Conservation (phyloP, 345 rosid genomes). For the Cochlearia excelsa region DNA sequence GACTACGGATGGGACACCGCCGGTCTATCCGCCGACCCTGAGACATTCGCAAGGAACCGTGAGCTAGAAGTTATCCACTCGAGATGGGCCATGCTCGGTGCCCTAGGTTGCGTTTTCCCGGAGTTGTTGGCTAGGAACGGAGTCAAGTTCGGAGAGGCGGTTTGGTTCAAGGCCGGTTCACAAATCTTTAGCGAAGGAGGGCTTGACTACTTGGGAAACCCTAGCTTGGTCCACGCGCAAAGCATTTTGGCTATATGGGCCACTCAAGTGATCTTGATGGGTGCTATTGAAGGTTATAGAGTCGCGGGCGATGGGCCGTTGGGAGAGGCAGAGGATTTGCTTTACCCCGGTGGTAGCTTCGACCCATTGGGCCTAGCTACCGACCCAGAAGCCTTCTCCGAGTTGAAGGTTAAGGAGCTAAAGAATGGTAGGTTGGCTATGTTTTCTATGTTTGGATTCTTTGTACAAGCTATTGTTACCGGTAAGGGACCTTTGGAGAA, state of each 20-base stretch:
- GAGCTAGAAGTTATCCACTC: too few relatives aligned
- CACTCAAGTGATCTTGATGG: conserved; percentile 66
- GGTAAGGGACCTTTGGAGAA: conserved; percentile 78
- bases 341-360: too few relatives aligned
- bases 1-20: conserved; percentile 67
- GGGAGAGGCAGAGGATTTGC: too few relatives aligned
- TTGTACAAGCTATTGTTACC: conserved; percentile 80
- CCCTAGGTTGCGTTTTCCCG: conserved; percentile 53
- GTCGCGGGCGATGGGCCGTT: conserved; percentile 36
- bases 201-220: conserved; percentile 49
- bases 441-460: conserved; percentile 90
- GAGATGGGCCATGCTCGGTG: background rate
- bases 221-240: conserved; percentile 73
- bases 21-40: conserved; percentile 58
- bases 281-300: conserved; percentile 79
- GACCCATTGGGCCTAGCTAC: conserved; percentile 36
- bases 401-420: conserved; percentile 75
- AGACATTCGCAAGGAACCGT: conserved; percentile 39
- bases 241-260: conserved; percentile 89
- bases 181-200: conserved; percentile 61
- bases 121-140: conserved; percentile 41
- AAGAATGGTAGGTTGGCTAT: conserved; percentile 37
- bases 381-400: conserved; percentile 82
- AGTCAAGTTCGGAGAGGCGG: too few relatives aligned
- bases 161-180: conserved; percentile 79